Conservation (phyloP, 768 basidiomycete species). For the Phylloporus rhodoxanthus region DNA sequence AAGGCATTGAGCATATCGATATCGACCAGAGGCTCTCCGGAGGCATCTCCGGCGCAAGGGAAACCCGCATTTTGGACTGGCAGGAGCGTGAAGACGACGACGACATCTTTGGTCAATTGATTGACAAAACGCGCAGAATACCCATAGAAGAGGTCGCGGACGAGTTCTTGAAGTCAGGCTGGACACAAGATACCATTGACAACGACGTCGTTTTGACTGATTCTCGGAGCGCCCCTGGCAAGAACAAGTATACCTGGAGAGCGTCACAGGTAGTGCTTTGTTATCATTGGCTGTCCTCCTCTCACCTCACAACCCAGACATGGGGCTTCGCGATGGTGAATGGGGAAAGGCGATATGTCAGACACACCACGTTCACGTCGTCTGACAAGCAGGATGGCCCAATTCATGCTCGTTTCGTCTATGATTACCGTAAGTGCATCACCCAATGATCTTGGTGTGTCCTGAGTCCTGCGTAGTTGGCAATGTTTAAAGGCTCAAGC, state of each 20-base stretch:
- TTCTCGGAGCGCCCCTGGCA: conserved; percentile 57
- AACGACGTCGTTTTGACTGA: conserved; percentile 32
- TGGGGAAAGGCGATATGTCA: conserved; percentile 53
- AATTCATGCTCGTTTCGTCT: conserved; percentile 52
- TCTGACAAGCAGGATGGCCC: conserved; percentile 44
- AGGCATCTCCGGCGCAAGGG: conserved; percentile 51
- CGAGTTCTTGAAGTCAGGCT: conserved; percentile 37
- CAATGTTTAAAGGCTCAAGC: conserved; percentile 5
- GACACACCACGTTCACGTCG: conserved; percentile 60
- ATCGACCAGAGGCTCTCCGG: conserved; percentile 61
- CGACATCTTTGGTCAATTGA: conserved; percentile 54
- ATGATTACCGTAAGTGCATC: conserved; percentile 56
- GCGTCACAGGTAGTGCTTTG: conserved; percentile 49
- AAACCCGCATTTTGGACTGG: conserved; percentile 57
- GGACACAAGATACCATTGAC: conserved; percentile 38
- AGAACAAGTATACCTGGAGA: conserved; percentile 56
- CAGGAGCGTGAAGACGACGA: conserved; percentile 48
- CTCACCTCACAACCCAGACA: conserved; percentile 22
- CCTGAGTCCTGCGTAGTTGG: conserved; percentile 20
- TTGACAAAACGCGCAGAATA: conserved; percentile 49
- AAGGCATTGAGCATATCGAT: conserved; percentile 57
- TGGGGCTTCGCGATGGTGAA: conserved; percentile 65
- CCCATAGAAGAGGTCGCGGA: conserved; percentile 43
- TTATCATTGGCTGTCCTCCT: background rate
- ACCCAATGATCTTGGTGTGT: background rate